Evolutionary conservation across 257 asterid species (phyloP).

Genomic region (Dorcoceras hygrometricum): DNA sequence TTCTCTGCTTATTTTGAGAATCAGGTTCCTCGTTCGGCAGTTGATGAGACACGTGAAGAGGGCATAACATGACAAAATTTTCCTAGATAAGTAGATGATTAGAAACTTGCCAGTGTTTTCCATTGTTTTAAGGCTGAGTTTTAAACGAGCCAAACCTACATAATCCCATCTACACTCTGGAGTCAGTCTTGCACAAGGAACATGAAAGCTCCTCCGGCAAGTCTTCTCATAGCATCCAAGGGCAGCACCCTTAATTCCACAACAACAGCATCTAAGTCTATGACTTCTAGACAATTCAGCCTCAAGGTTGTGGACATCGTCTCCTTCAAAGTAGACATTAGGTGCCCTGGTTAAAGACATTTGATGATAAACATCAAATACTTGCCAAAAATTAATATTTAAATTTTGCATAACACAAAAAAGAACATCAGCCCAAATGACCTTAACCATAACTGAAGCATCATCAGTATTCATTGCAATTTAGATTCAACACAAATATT

Average conservation of each 20-base stretch:
- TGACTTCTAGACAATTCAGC: conserved; percentile 77
- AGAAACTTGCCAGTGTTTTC: conserved; percentile 6
- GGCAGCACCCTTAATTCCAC: conserved; percentile 92
- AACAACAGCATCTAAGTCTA: conserved; percentile 68
- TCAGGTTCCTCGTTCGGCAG: conserved; percentile 57
- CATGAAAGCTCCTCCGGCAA: conserved; percentile 90
- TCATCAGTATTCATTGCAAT: background rate
- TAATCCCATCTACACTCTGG: conserved; percentile 87
- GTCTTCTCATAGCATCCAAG: conserved; percentile 87
- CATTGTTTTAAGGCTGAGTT: conserved; percentile 1
- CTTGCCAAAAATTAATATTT: background rate
- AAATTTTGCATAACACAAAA: conserved; percentile 1
- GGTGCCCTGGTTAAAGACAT: conserved; percentile 77
- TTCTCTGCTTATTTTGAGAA: conserved; percentile 41
- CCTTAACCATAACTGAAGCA: background rate
- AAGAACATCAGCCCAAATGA: conserved; percentile 3
- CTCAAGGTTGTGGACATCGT: conserved; percentile 67
- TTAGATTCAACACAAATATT: background rate
- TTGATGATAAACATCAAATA: conserved; percentile 2
- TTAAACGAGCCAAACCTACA: conserved; percentile 36
- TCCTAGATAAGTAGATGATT: conserved; percentile 46
- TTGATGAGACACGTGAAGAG: conserved; percentile 57
- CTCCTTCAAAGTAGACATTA: conserved; percentile 73
- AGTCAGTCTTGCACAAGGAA: conserved; percentile 85
- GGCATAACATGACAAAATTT: conserved; percentile 84